Evolutionary conservation across 345 rosid species (phyloP), one percentile per base, ranked within the genome.

Genomic region (Toxicodendron radicans): DNA sequence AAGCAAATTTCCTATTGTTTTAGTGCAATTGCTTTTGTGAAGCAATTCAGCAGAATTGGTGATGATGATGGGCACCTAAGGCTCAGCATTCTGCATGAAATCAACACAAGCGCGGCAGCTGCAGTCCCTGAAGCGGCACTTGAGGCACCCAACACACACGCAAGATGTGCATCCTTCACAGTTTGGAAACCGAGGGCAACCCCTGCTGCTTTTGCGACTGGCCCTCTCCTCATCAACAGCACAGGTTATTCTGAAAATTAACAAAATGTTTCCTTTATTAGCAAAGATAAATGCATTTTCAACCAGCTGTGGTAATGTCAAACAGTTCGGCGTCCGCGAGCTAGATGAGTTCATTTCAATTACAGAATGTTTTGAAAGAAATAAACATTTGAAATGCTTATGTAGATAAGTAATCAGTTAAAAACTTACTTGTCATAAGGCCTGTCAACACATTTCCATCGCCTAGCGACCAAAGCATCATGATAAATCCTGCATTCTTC

Each of bases 101-200:
- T 83, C 89, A 0, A 58, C 69, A 49, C 87, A 87, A 2, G 70
- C 58, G 64, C 81, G 84, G 75, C 89, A 85, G 41, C 11, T 51
- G 76, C 89, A 85, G 68, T 84, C 84, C 2, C 21, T 23, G 18
- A 84, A 87, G 54, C 84, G 82, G 68, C 91, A 87, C 59, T 64
- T 76, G 54, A 70, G 54, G 76, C 91, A 85, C 13, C 89, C 87
- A 27, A 85, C 57, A 71, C 87, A 85, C 6, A 85, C 86, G 8
- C 91, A 82, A 12, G 76, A 8, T 10, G 73, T 76, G 82, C 88
- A 84, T 4, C 86, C 90, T 27, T 68, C 7, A 76, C 92, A 86
- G 1, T 38, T 35, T 0, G 78, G 48, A 2, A 20, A 4, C 5
- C 70, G 62, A 11, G 82, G 80, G 38, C 91, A 86, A 1, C 86